Percentiles rank a stretch among this genome's conserved stretches.
phyloP scores from a whole-genome alignment of 1,139 yeast genomes.

The Pichia norvegensis region DNA sequence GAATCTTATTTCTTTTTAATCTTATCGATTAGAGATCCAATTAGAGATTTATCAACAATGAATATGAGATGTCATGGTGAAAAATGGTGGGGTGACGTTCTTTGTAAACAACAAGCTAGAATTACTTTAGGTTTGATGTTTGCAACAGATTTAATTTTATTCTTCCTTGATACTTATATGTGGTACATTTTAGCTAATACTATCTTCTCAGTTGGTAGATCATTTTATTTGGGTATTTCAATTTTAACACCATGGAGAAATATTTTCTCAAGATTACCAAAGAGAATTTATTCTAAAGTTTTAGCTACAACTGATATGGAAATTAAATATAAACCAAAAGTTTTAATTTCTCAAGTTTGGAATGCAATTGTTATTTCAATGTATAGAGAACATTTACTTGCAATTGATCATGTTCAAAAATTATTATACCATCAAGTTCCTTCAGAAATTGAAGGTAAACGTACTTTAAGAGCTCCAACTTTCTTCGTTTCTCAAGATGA shows the following conservation, averaged over 20 bases:
- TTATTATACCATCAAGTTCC: slow-evolving; percentile 89
- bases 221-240: slow-evolving; percentile 96
- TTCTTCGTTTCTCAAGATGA: slow-evolving; percentile 94
- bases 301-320: slow-evolving; percentile 99
- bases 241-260: slow-evolving; percentile 99
- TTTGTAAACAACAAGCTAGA: slow-evolving; percentile 81
- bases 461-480: slow-evolving; percentile 97
- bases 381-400: slow-evolving; percentile 65
- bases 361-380: slow-evolving; percentile 69
- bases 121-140: slow-evolving; percentile 88
- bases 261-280: slow-evolving; percentile 93
- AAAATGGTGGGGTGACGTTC: slow-evolving; percentile 65
- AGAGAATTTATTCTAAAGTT: slow-evolving; percentile 95
- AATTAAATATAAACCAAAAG: slow-evolving; percentile 97
- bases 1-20: slow-evolving; percentile 94
- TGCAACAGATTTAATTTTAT: slow-evolving; percentile 83
- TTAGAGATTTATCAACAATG: slow-evolving; percentile 61
- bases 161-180: slow-evolving; percentile 97
- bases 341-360: slow-evolving; percentile 96
- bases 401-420: slow-evolving; percentile 97
- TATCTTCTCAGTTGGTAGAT: slow-evolving; percentile 91
- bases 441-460: slow-evolving; percentile 81
- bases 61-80: slow-evolving; percentile 82
- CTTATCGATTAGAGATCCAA: slow-evolving; percentile 88
- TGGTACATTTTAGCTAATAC: slow-evolving; percentile 97